Evolutionary conservation across 2,329 filamentous ascomycete genomes (phyloP).

Genomic region (Periconia macrospinosa): DNA sequence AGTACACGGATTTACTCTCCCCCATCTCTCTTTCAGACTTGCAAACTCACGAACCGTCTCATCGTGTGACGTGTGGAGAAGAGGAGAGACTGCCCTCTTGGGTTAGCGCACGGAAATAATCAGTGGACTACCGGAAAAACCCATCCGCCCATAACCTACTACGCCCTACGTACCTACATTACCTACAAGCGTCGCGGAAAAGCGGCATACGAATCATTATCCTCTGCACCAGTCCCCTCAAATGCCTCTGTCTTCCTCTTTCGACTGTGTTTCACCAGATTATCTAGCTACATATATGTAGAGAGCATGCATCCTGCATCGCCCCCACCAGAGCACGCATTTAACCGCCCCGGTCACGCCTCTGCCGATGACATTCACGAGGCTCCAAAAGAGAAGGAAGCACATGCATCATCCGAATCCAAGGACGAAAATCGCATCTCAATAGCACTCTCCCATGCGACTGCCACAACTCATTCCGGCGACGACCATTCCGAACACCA

Average conservation of each 20-base stretch:
- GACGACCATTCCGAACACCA: slow-evolving; percentile 3
- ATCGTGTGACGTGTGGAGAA: no score
- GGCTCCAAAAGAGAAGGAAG: slow-evolving; percentile 9
- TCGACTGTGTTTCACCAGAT: not conserved
- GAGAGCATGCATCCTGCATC: not conserved
- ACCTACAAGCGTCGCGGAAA: not conserved
- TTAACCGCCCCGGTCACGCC: not conserved
- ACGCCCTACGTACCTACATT: no score
- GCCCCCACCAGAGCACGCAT: not conserved
- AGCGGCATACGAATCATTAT: not conserved
- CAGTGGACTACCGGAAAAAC: no score
- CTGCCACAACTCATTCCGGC: slow-evolving; percentile 27
- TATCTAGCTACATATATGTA: no score
- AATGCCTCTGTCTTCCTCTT: not conserved
- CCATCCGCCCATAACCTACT: no score
- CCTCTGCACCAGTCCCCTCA: not conserved
- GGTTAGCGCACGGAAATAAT: no score
- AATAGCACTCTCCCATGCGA: slow-evolving; percentile 25
- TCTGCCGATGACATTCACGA: not conserved
- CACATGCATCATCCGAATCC: slow-evolving; percentile 5
- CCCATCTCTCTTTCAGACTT: no score
- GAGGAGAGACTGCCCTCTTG: no score
- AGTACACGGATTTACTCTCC: no score
- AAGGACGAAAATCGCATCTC: slow-evolving; percentile 24
- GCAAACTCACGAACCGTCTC: no score